Evolutionary conservation across 495 filamentous ascomycete species (phyloP).

Genomic region (Penicillium longicatenatum): DNA sequence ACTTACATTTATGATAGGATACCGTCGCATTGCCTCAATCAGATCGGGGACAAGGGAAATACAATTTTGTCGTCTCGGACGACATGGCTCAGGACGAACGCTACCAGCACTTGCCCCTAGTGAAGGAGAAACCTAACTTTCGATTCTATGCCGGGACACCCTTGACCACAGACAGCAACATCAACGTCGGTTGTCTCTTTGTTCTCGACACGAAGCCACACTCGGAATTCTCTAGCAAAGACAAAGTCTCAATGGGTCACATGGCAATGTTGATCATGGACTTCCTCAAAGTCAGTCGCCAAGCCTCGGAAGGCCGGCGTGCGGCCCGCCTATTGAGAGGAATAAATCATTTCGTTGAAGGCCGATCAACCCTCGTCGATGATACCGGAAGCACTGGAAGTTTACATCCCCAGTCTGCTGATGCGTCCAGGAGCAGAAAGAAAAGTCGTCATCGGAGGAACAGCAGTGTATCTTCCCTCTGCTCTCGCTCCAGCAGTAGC

Average conservation of each 20-base stretch:
- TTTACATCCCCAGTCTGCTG: background rate
- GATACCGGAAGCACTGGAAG: background rate
- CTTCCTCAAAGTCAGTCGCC: constrained; percentile 60
- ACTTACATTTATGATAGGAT: constrained; percentile 12
- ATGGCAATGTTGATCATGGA: constrained; percentile 61
- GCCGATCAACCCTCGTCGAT: constrained; percentile 32
- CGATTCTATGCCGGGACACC: constrained; percentile 52
- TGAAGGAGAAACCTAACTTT: constrained; percentile 41
- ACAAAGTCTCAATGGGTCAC: constrained; percentile 40
- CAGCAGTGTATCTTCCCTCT: constrained; percentile 8
- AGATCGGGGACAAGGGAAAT: constrained; percentile 20
- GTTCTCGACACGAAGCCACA: constrained; percentile 56
- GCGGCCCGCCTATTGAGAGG: constrained; percentile 59
- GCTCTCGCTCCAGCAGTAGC: constrained; percentile 29
- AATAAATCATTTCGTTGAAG: constrained; percentile 64
- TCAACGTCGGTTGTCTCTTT: constrained; percentile 71
- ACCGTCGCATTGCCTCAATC: constrained; percentile 40
- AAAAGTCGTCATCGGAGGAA: background rate
- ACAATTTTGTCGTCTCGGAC: constrained; percentile 41
- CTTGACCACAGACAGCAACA: constrained; percentile 64
- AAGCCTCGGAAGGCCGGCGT: constrained; percentile 57
- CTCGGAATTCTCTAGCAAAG: constrained; percentile 28
- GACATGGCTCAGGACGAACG: constrained; percentile 44
- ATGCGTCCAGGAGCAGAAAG: background rate
- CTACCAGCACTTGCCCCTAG: constrained; percentile 44